Conservation (phyloP, 225 moss, liverwort and hornwort species). For the Ulota crispa region DNA sequence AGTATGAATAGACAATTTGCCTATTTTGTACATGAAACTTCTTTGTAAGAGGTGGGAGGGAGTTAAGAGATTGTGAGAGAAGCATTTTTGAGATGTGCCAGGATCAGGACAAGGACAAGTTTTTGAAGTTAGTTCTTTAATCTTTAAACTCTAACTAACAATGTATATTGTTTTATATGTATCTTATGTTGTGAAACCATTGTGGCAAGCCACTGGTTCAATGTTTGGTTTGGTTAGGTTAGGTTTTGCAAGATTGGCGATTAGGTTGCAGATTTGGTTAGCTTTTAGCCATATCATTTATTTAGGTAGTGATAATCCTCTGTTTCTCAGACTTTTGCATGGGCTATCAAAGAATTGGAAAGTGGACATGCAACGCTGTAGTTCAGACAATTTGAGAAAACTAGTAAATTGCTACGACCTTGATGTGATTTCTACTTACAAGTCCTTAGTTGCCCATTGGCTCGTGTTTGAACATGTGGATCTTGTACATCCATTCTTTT, state of each 20-base stretch:
- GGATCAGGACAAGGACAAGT: not conserved
- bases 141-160: not conserved
- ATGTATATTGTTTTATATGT: no score
- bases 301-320: no score
- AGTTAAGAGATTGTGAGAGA: not conserved
- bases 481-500: no score
- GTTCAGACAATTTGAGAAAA: not conserved
- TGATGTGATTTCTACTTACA: not conserved
- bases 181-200: no score
- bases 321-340: not conserved
- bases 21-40: no score
- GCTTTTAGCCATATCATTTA: not conserved
- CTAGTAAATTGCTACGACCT: fast-evolving
- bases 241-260: no score
- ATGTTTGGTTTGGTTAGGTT: no score
- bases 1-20: no score
- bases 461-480: no score
- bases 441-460: not conserved
- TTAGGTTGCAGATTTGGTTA: not conserved
- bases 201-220: no score
- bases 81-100: not conserved
- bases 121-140: not conserved
- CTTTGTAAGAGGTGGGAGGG: no score
- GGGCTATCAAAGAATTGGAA: not conserved
- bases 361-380: not conserved